phyloP scores from a whole-genome alignment of 2,329 filamentous ascomycete species.

The Colletotrichum truncatum region DNA sequence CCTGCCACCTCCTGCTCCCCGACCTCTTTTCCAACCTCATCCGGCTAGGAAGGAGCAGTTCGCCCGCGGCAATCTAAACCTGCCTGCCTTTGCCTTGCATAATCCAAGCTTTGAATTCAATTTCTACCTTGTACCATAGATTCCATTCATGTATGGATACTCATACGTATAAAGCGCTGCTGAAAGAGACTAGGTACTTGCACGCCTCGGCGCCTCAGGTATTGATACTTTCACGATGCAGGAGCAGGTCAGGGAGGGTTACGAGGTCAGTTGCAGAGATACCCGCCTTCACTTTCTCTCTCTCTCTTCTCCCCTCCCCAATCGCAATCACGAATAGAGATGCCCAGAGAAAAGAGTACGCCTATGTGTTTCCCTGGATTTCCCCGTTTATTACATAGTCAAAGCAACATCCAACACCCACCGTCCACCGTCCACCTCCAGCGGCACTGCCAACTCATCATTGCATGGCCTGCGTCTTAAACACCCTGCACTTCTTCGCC shows the following conservation, averaged over 20 bases:
- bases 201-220: neutral
- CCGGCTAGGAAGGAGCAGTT: neutral
- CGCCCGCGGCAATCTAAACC: conserved; percentile 14
- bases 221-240: neutral
- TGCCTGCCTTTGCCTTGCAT: neutral
- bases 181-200: neutral
- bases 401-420: neutral
- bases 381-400: no score
- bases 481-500: conserved; percentile 51
- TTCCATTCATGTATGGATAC: neutral
- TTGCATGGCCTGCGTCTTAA: conserved; percentile 75
- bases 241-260: neutral
- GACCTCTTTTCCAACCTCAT: neutral
- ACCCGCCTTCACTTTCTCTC: neutral
- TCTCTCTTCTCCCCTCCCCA: no score
- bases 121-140: neutral
- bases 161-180: neutral
- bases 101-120: neutral
- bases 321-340: neutral
- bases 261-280: neutral
- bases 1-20: neutral
- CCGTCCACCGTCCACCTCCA: conserved; percentile 10
- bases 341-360: neutral
- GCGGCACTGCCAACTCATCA: conserved; percentile 79
- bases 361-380: no score